Conservation (phyloP, 23 red algal species). For the Cyanidioschyzon merolae region DNA sequence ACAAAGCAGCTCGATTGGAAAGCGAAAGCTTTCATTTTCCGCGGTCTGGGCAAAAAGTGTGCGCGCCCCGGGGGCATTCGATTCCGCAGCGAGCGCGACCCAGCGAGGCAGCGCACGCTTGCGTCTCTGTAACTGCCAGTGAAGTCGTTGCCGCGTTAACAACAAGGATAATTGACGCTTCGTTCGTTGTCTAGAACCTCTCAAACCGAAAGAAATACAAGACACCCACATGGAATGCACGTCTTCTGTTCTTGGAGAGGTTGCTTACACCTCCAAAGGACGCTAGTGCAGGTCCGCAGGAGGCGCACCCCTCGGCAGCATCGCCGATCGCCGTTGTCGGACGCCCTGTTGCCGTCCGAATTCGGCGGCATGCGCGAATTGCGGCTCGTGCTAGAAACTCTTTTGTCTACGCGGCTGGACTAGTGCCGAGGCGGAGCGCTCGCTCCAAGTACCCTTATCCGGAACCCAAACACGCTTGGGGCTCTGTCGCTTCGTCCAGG, state of each 20-base stretch:
- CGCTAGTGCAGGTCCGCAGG: too few species aligned
- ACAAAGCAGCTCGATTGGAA: background rate
- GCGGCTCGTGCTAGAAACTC: too few species aligned
- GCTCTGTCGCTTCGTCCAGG: too few species aligned
- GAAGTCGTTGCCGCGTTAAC: background rate
- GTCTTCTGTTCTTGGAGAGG: background rate
- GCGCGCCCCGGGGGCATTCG: background rate
- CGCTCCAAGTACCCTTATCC: too few species aligned
- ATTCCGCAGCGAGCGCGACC: background rate
- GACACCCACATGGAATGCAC: background rate
- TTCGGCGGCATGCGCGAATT: too few species aligned
- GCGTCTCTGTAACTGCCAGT: background rate
- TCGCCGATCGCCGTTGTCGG: too few species aligned
- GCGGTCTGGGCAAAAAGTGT: background rate
- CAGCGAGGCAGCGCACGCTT: background rate
- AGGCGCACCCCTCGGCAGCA: too few species aligned
- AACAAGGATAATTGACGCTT: background rate
- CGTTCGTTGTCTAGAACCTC: background rate
- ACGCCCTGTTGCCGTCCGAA: too few species aligned
- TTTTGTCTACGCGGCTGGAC: too few species aligned
- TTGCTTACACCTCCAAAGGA: too few species aligned
- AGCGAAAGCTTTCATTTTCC: background rate
- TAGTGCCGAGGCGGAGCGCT: too few species aligned
- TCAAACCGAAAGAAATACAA: background rate
- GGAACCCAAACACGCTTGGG: too few species aligned